Evolutionary conservation across 1,284 basidiomycete species (phyloP).

Genomic region (Pascua sp.): DNA sequence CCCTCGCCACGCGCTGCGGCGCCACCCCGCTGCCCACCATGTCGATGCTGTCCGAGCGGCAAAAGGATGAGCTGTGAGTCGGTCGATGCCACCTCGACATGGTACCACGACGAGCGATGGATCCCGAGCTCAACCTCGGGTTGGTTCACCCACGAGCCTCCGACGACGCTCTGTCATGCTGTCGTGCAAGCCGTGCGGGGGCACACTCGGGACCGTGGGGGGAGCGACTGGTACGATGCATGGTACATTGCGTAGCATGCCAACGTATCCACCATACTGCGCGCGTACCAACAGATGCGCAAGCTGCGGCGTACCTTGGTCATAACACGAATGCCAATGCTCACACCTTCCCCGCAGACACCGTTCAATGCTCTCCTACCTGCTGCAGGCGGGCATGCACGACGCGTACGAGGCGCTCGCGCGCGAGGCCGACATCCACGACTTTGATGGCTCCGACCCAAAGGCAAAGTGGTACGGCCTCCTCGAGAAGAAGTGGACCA

Average conservation of each 20-base stretch:
- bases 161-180: not conserved
- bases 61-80: slow-evolving; percentile 76
- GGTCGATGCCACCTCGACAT: not conserved
- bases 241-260: too few relatives aligned
- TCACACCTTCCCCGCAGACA: slow-evolving; percentile 55
- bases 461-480: slow-evolving; percentile 78
- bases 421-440: slow-evolving; percentile 56
- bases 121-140: not conserved
- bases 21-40: slow-evolving; percentile 16
- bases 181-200: not conserved
- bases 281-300: too few relatives aligned
- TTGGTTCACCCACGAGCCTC: not conserved
- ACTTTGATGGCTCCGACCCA: slow-evolving; percentile 69
- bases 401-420: slow-evolving; percentile 64
- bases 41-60: slow-evolving; percentile 64
- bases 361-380: slow-evolving; percentile 79
- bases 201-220: too few relatives aligned
- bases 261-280: too few relatives aligned
- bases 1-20: not conserved
- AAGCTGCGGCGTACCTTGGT: too few relatives aligned
- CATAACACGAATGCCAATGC: not conserved
- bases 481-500: slow-evolving; percentile 93
- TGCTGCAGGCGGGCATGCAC: slow-evolving; percentile 63
- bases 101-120: not conserved
- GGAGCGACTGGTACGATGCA: too few relatives aligned